Conservation (phyloP, 768 basidiomycete species). For the Panellus pusillus region DNA sequence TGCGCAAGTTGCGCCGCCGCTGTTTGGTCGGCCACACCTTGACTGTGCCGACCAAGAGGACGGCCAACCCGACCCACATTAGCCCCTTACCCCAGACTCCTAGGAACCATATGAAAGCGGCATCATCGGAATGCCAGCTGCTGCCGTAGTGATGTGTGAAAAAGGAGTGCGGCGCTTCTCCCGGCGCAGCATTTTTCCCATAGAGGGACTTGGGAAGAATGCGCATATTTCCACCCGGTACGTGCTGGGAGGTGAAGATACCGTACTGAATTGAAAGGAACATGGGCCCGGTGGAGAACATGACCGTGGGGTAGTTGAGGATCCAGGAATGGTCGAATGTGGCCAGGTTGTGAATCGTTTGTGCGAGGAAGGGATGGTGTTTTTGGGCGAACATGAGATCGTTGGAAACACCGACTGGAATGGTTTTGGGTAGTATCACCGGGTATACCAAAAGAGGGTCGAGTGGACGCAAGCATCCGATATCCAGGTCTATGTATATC, state of each 20-base stretch:
- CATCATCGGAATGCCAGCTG: constrained; percentile 98
- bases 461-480: constrained; percentile 85
- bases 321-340: constrained; percentile 93
- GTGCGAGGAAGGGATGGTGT: constrained; percentile 84
- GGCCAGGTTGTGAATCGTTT: constrained; percentile 88
- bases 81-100: constrained; percentile 83
- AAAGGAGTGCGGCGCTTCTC: constrained; percentile 86
- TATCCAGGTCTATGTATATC: constrained; percentile 94
- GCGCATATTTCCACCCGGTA: constrained; percentile 70
- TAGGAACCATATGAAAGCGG: constrained; percentile 94
- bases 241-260: constrained; percentile 71
- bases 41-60: constrained; percentile 70
- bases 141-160: constrained; percentile 98
- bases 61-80: constrained; percentile 79
- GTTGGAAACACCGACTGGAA: constrained; percentile 96
- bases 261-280: constrained; percentile 95
- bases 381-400: constrained; percentile 93
- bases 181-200: constrained; percentile 88
- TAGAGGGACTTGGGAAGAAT: constrained; percentile 96
- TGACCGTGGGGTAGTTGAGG: constrained; percentile 98
- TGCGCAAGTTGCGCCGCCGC: constrained; percentile 57
- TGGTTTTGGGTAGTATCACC: constrained; percentile 91
- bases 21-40: constrained; percentile 58
- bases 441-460: constrained; percentile 86
- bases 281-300: constrained; percentile 99